A percentile compares a stretch with the other conserved stretches of the same genome.
These are phyloP conservation scores for Lodderomyces beijingensis DNA, from an alignment of 1,139 yeast genomes.

Conservation along the genomic window DNA sequence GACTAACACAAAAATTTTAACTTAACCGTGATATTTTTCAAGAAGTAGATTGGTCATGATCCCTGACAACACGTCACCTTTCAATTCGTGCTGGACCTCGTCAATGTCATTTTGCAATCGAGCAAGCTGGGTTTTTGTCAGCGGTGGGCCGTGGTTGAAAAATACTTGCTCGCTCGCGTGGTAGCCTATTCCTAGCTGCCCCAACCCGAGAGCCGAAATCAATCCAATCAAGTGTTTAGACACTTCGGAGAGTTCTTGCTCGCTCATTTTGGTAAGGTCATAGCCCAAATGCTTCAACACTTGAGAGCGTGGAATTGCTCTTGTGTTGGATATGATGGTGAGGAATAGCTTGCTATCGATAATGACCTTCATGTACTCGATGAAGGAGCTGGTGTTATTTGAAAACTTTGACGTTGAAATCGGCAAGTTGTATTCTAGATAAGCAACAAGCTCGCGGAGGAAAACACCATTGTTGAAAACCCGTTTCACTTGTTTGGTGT, in stretches of 20 bases:
- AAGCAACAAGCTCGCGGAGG: slow-evolving; percentile 11
- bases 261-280: slow-evolving; percentile 7
- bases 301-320: slow-evolving; percentile 19
- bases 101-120: slow-evolving; percentile 15
- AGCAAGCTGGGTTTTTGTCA: background rate
- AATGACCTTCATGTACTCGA: slow-evolving; percentile 19
- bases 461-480: slow-evolving; percentile 12
- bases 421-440: slow-evolving; percentile 24
- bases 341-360: slow-evolving; percentile 29
- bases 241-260: slow-evolving; percentile 11
- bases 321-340: slow-evolving; percentile 23
- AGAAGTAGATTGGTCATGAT: slow-evolving; percentile 19
- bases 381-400: slow-evolving; percentile 13
- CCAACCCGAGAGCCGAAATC: slow-evolving; percentile 25
- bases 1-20: background rate
- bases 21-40: background rate
- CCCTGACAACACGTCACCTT: slow-evolving; percentile 26
- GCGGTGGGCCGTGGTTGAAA: slow-evolving; percentile 15
- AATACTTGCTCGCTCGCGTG: slow-evolving; percentile 20
- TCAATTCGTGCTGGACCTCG: slow-evolving; percentile 18
- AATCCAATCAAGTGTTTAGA: slow-evolving; percentile 18
- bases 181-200: slow-evolving; percentile 27
- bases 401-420: slow-evolving; percentile 9
- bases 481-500: slow-evolving; percentile 14
- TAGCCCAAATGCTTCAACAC: slow-evolving; percentile 26